Evolutionary conservation across 208 protist species (phyloP).

Genomic region (Acanthamoeba sp.): DNA sequence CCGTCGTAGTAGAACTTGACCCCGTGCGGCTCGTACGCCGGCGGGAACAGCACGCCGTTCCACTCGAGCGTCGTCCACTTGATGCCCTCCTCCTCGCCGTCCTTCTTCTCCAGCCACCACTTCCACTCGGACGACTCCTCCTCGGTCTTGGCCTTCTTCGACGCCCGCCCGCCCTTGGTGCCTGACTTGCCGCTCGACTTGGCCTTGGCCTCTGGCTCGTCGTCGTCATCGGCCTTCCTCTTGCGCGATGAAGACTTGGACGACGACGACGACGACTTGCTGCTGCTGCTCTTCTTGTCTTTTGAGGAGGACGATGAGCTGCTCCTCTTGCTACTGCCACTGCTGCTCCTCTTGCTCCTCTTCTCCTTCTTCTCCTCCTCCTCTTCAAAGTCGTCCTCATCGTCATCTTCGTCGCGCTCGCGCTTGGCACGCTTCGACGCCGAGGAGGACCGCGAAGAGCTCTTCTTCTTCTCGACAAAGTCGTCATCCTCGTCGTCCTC

Average conservation of each 20-base stretch:
- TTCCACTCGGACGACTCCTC: constrained; percentile 71
- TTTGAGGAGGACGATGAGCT: background rate
- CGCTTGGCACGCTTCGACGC: background rate
- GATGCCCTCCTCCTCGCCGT: constrained; percentile 73
- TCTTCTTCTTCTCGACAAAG: background rate
- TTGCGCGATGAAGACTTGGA: constrained; percentile 22
- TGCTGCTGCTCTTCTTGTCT: constrained; percentile 40
- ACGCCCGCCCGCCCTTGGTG: constrained; percentile 28
- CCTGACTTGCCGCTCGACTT: too few species aligned
- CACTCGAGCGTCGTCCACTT: constrained; percentile 97
- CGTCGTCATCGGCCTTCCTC: constrained; percentile 53
- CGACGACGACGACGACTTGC: background rate
- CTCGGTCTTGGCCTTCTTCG: constrained; percentile 70
- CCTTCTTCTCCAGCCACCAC: constrained; percentile 69
- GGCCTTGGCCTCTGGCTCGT: constrained; percentile 40
- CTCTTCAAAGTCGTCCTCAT: constrained; percentile 68
- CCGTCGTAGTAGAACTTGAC: constrained; percentile 96
- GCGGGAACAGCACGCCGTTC: constrained; percentile 98
- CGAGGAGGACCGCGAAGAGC: background rate
- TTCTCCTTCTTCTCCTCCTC: constrained; percentile 26
- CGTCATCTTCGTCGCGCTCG: constrained; percentile 7
- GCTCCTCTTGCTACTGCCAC: background rate
- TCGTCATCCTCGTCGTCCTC: background rate
- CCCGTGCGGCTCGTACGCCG: constrained; percentile 96
- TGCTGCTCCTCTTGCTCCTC: constrained; percentile 24